Conservation (phyloP, 2,329 filamentous ascomycete genomes). For the Falciphora oryzae region DNA sequence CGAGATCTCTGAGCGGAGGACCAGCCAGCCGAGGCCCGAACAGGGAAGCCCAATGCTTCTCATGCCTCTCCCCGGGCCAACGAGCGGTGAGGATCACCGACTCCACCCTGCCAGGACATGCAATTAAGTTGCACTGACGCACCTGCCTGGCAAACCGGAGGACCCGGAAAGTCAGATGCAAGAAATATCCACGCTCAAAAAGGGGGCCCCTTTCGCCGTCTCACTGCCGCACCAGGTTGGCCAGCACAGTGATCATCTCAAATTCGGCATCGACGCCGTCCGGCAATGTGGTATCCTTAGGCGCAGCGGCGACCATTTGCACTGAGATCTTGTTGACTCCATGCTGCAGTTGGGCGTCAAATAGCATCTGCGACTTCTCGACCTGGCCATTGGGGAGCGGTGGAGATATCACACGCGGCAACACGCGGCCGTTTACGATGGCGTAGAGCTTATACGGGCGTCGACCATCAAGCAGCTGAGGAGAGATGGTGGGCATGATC, state of each 20-base stretch:
- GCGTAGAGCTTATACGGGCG: constrained; percentile 76
- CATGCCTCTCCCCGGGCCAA: background rate
- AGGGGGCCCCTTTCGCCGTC: background rate
- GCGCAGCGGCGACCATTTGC: constrained; percentile 67
- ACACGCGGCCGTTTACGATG: constrained; percentile 59
- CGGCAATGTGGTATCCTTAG: constrained; percentile 49
- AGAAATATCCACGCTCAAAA: background rate
- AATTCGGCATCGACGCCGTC: constrained; percentile 63
- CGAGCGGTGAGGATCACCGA: background rate
- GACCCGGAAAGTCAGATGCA: background rate
- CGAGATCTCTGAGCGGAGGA: background rate
- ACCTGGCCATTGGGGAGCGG: constrained; percentile 46
- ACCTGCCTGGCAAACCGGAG: background rate
- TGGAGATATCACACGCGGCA: constrained; percentile 39
- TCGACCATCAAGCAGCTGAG: constrained; percentile 50
- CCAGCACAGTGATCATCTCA: constrained; percentile 72
- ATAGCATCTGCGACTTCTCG: constrained; percentile 58
- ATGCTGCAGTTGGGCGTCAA: constrained; percentile 64
- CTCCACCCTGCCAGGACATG: background rate
- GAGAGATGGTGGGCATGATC: constrained; percentile 59
- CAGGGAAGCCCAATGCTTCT: background rate
- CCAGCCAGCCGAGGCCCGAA: background rate
- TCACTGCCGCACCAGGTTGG: constrained; percentile 51
- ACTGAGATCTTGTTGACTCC: constrained; percentile 76
- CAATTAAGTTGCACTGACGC: background rate